phyloP scores from a whole-genome alignment of 331 rosid genomes.

The Spiraea crenata region DNA sequence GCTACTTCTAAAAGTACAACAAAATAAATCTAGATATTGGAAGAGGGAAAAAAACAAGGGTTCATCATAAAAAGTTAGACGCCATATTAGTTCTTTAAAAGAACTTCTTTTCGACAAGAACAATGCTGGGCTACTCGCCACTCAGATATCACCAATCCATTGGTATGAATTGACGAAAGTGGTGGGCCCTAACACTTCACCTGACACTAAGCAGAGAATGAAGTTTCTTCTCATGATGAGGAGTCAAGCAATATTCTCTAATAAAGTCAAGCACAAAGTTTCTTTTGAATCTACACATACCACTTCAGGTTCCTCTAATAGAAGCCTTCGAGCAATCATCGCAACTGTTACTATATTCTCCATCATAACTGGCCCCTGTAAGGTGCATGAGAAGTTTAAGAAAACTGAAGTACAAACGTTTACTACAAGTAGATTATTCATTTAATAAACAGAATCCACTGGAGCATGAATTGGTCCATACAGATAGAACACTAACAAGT shows the following conservation, averaged over 20 bases:
- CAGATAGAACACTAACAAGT: neutral
- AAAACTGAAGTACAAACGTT: slow-evolving; percentile 21
- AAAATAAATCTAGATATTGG: neutral
- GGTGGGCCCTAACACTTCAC: slow-evolving; percentile 5
- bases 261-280: slow-evolving; percentile 5
- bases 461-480: neutral
- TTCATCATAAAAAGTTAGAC: slow-evolving; percentile 10
- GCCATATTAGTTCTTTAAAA: slow-evolving; percentile 2
- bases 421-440: slow-evolving; percentile 10
- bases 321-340: slow-evolving; percentile 91
- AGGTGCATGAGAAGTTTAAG: slow-evolving; percentile 27
- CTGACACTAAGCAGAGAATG: neutral
- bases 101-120: slow-evolving; percentile 22
- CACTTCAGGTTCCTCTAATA: slow-evolving; percentile 81
- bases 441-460: neutral
- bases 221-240: slow-evolving; percentile 1
- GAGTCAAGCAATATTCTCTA: slow-evolving; percentile 8
- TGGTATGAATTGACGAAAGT: neutral
- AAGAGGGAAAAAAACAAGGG: neutral
- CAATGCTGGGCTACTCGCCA: neutral
- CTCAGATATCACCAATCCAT: slow-evolving; percentile 13
- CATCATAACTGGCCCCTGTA: slow-evolving; percentile 69
- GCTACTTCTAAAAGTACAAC: neutral
- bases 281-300: slow-evolving; percentile 36
- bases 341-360: slow-evolving; percentile 84